These are phyloP conservation scores for Echites panduratus DNA, from an alignment of 257 asterid species.

Conservation along the genomic window DNA sequence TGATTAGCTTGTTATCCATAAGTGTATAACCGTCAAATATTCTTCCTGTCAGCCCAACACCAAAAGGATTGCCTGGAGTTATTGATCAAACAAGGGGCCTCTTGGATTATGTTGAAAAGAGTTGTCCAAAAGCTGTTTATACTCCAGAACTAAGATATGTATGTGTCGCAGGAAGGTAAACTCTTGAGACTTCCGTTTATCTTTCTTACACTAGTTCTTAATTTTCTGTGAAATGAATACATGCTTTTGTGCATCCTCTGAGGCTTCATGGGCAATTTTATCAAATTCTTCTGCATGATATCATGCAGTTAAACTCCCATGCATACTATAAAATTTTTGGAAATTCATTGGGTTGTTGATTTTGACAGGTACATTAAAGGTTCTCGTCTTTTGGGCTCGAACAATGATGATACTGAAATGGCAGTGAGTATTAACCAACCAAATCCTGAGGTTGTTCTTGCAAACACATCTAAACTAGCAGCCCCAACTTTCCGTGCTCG, in stretches of 20 bases:
- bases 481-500: slow-evolving; percentile 56
- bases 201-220: neutral
- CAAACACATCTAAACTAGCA: slow-evolving; percentile 26
- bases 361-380: slow-evolving; percentile 75
- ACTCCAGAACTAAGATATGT: slow-evolving; percentile 79
- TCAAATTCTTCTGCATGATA: neutral
- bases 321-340: neutral
- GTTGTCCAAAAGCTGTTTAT: slow-evolving; percentile 80
- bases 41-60: slow-evolving; percentile 56
- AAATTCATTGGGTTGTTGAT: slow-evolving; percentile 12
- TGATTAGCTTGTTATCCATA: neutral
- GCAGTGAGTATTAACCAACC: slow-evolving; percentile 24
- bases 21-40: slow-evolving; percentile 9
- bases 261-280: too few relatives aligned
- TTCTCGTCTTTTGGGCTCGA: slow-evolving; percentile 52
- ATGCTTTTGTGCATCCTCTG: neutral
- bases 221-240: neutral
- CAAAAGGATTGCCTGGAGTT: slow-evolving; percentile 86
- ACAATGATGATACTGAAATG: slow-evolving; percentile 23
- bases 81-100: slow-evolving; percentile 95
- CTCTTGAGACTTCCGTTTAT: slow-evolving; percentile 1
- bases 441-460: slow-evolving; percentile 33
- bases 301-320: neutral
- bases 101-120: slow-evolving; percentile 68
- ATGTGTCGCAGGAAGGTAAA: slow-evolving; percentile 91